phyloP scores from a whole-genome alignment of 495 filamentous ascomycete species.

The Talaromyces trachyspermus region DNA sequence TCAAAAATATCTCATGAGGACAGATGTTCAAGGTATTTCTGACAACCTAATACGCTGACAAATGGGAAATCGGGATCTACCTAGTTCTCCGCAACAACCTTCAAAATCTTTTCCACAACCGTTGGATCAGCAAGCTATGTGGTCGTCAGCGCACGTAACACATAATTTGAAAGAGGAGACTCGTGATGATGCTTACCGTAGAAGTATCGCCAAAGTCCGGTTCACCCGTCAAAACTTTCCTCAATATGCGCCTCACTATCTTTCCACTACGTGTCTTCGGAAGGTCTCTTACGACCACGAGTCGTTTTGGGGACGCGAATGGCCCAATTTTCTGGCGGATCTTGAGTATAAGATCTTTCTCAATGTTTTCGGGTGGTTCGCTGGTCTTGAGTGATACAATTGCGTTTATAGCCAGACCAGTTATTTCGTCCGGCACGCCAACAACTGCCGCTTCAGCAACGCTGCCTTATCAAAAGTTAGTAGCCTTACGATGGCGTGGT shows the following conservation, averaged over 20 bases:
- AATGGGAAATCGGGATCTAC: too few relatives aligned
- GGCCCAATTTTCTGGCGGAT: constrained; percentile 95
- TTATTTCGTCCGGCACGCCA: constrained; percentile 84
- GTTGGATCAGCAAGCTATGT: constrained; percentile 77
- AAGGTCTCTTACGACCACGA: constrained; percentile 82
- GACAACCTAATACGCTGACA: too few relatives aligned
- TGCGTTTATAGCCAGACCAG: constrained; percentile 93
- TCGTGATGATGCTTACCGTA: constrained; percentile 55
- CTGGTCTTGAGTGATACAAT: constrained; percentile 91
- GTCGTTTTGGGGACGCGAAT: constrained; percentile 91
- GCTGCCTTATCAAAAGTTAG: constrained; percentile 31
- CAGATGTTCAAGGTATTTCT: too few relatives aligned
- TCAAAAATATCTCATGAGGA: too few relatives aligned
- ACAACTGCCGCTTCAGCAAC: constrained; percentile 96
- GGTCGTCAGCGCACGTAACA: neutral
- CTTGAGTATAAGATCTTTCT: constrained; percentile 88
- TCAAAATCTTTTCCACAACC: constrained; percentile 84
- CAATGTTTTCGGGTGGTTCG: constrained; percentile 68
- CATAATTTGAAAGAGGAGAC: neutral
- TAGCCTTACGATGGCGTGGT: neutral
- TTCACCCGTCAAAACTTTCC: constrained; percentile 93
- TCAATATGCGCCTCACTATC: constrained; percentile 95
- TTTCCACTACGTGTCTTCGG: constrained; percentile 96
- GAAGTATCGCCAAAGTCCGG: constrained; percentile 91
- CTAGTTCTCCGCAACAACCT: constrained; percentile 40